Conservation (phyloP, 2,329 filamentous ascomycete genomes). For the Didymella arachidicola region DNA sequence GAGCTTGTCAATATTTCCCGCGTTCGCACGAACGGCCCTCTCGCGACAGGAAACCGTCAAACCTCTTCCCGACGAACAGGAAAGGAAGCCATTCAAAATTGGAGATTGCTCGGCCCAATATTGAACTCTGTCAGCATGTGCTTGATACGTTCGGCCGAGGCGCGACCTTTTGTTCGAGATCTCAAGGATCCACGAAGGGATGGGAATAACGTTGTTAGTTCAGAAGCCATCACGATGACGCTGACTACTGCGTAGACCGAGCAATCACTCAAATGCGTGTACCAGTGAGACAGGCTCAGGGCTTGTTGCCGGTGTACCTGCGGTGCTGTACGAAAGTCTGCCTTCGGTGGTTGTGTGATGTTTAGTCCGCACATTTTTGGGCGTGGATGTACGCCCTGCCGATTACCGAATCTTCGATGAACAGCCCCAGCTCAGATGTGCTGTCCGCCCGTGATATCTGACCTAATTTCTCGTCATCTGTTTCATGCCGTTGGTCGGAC, state of each 20-base stretch:
- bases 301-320: constrained; percentile 12
- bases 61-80: constrained; percentile 27
- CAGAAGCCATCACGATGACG: constrained; percentile 34
- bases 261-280: constrained; percentile 13
- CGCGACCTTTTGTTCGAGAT: constrained; percentile 9
- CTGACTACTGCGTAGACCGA: constrained; percentile 16
- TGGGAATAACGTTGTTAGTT: constrained; percentile 31
- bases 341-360: constrained; percentile 15
- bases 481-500: constrained; percentile 28
- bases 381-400: constrained; percentile 32
- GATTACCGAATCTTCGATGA: constrained; percentile 24
- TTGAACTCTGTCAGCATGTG: constrained; percentile 18
- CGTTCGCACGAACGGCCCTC: constrained; percentile 13
- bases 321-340: constrained; percentile 10
- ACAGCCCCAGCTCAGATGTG: constrained; percentile 4
- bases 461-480: constrained; percentile 29
- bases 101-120: constrained; percentile 27
- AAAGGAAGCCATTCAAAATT: constrained; percentile 16
- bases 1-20: constrained; percentile 2
- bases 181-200: constrained; percentile 15
- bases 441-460: constrained; percentile 5
- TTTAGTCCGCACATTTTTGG: constrained; percentile 34
- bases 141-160: constrained; percentile 37
- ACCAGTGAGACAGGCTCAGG: constrained; percentile 8
- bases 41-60: constrained; percentile 25